Evolutionary conservation across 192 early-diverging fungal species (phyloP), one percentile per base, ranked within the genome.

Genomic region (Podila epigama): DNA sequence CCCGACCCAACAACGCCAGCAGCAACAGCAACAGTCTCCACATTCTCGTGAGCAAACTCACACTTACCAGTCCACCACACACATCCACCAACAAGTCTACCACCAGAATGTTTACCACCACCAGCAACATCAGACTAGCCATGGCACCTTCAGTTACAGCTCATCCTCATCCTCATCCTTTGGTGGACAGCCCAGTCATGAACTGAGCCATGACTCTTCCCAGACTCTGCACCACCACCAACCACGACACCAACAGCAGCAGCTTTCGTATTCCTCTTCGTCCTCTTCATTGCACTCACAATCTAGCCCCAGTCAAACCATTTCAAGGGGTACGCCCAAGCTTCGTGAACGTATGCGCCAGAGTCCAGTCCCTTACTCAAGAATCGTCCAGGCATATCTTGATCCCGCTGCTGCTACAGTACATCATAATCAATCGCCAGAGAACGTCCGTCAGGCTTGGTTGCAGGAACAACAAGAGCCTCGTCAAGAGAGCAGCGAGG

Each of bases 291-390:
- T 36, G 20, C 35, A 33, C 16, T 59, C 63, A 9, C 62, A 66
- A 20, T 11, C 20, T n/a, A 44, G 58, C n/a, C 31, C 63, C 18
- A 57, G 32, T 58, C 64, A 67, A 25, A 35, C 56, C 22, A 15
- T 36, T 8, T 20, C 27, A 6, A 59, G 66, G 2, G 51, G 55
- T 13, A 53, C 66, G 15, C 65, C 73, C 37, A 77, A 68, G 42
- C 60, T 77, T 18, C 54, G 73, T 7, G 73, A 77, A 16, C 66
- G 73, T 22, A 68, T 77, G 66, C 65, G 66, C 1, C 73, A 68
- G 31, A 77, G 73, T n/a, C 66, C 73, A 20, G 57, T 63, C n/a
- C 60, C 60, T 28, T 58, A 64, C 25, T 77, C 73, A 4, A 68
- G 56, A 48, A 62, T 77, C 28, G 73, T 77, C 10, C 40, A 68